A percentile compares a stretch with the other conserved stretches of the same genome.
Conservation (phyloP, 2,329 filamentous ascomycete genomes). For the Colletotrichum chlorophyti region DNA sequence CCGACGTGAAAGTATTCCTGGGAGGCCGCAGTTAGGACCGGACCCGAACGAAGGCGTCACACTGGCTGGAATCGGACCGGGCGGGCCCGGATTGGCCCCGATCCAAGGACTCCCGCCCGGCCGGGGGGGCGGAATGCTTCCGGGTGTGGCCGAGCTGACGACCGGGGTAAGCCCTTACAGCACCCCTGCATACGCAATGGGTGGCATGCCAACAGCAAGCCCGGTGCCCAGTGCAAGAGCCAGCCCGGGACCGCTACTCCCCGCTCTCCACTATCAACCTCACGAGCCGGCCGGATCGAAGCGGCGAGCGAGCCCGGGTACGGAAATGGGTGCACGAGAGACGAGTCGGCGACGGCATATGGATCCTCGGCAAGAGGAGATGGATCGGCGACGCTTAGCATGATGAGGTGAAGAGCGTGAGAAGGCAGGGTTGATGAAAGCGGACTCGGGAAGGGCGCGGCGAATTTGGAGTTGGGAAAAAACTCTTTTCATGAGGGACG, state of each 20-base stretch:
- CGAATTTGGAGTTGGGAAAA: constrained; percentile 26
- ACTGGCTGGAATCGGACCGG: constrained; percentile 37
- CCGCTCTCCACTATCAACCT: constrained; percentile 41
- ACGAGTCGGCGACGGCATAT: constrained; percentile 48
- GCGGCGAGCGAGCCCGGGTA: constrained; percentile 54
- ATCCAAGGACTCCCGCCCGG: constrained; percentile 53
- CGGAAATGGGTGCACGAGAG: constrained; percentile 51
- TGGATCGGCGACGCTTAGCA: constrained; percentile 27
- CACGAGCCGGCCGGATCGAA: constrained; percentile 54
- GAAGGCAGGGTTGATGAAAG: neutral
- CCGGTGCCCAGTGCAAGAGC: constrained; percentile 45
- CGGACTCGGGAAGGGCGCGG: constrained; percentile 6
- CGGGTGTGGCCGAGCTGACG: constrained; percentile 68
- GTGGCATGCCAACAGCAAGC: constrained; percentile 44
- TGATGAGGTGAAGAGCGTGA: too few relatives aligned
- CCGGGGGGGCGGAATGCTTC: constrained; percentile 56
- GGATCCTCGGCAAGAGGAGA: constrained; percentile 29
- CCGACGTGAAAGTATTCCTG: constrained; percentile 49
- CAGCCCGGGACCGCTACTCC: constrained; percentile 50
- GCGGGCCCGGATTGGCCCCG: constrained; percentile 56
- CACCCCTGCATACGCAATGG: constrained; percentile 59
- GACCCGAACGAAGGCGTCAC: constrained; percentile 41
- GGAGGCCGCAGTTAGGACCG: constrained; percentile 38
- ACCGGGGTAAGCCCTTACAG: constrained; percentile 68
- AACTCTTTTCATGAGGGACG: constrained; percentile 14